Evolutionary conservation across 1,284 basidiomycete species (phyloP), one percentile per base, ranked within the genome.

Genomic region (Malassezia brasiliensis): DNA sequence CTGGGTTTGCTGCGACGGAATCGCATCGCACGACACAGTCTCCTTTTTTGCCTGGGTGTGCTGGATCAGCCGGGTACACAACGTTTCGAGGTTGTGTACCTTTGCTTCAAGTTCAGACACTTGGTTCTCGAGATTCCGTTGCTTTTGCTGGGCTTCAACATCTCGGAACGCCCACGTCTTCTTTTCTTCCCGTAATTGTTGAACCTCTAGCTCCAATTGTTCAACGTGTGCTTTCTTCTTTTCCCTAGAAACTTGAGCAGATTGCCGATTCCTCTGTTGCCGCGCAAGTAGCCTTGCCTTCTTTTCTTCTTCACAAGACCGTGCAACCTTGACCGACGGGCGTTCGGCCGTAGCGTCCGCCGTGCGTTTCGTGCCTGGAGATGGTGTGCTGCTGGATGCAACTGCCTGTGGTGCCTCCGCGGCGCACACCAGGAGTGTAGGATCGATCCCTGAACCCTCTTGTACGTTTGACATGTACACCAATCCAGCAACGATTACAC

Each of bases 211-310:
- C 44, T 74, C 71, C 41, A 74, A 60, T 38, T 61, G 54, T 35
- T 64, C 65, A 30, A 69, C 52, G 47, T 71, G 62, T 1, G 62
- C 66, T 57, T 72, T 74, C 52, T 72, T 72, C 47, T 67, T 64
- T 47, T 74, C 65, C 22, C 71, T 61, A 49, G 66, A 69, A 46
- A 67, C 61, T 41, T 74, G 71, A 11, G 71, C 71, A 17, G 69
- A 69, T 45, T 66, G 64, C 38, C 71, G 65, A 52, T 74, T 74
- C 12, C 71, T 64, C n/a, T 64, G 65, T 44, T 72, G 69, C 17
- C 71, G 60, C 30, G 71, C 71, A 47, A 67, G 62, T 36, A 69
- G 61, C n/a, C 69, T 61, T 32, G 67, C 65, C 31, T 59, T 61
- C 48, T 69, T 67, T 47, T 63, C 71, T 37, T 68, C 67, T 47